Conservation (phyloP, 2,329 filamentous ascomycete genomes). For the Aureobasidium zeae region DNA sequence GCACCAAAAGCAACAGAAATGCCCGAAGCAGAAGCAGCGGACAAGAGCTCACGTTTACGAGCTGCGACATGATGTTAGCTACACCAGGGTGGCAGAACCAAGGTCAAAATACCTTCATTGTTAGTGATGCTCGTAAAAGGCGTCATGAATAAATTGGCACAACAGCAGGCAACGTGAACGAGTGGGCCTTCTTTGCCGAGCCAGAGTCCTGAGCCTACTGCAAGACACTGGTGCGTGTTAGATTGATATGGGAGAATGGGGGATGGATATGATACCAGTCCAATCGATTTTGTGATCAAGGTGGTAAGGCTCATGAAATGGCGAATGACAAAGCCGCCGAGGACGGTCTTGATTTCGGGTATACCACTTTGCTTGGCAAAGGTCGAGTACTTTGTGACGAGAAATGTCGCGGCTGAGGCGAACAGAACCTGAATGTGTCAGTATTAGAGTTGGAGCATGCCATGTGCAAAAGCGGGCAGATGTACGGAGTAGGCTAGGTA, state of each 20-base stretch:
- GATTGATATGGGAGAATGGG: slow-evolving; percentile 15
- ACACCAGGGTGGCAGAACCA: too few species aligned
- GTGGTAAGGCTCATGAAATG: slow-evolving; percentile 85
- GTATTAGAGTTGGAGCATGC: neutral
- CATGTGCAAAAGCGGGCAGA: slow-evolving; percentile 16
- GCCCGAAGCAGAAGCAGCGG: slow-evolving; percentile 81
- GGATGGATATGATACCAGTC: slow-evolving; percentile 52
- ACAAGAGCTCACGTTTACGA: slow-evolving; percentile 85
- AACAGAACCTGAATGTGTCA: slow-evolving; percentile 55
- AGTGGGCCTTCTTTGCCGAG: slow-evolving; percentile 91
- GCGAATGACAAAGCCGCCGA: slow-evolving; percentile 87
- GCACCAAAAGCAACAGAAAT: slow-evolving; percentile 93
- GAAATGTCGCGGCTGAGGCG: slow-evolving; percentile 63
- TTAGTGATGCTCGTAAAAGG: slow-evolving; percentile 68
- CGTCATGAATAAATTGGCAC: slow-evolving; percentile 89
- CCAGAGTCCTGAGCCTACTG: slow-evolving; percentile 92
- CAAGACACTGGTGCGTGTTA: slow-evolving; percentile 56
- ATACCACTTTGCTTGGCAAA: slow-evolving; percentile 94
- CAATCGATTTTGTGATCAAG: slow-evolving; percentile 77
- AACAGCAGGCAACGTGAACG: slow-evolving; percentile 94
- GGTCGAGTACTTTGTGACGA: slow-evolving; percentile 75
- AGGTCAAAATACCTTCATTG: slow-evolving; percentile 61
- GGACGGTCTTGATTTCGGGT: slow-evolving; percentile 91
- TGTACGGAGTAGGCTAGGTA: slow-evolving; percentile 76
- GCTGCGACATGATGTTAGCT: slow-evolving; percentile 43